A percentile compares a stretch with the other conserved stretches of the same genome.
Evolutionary conservation across 1,284 basidiomycete species (phyloP).

Genomic region (Cutaneotrichosporon sp.): DNA sequence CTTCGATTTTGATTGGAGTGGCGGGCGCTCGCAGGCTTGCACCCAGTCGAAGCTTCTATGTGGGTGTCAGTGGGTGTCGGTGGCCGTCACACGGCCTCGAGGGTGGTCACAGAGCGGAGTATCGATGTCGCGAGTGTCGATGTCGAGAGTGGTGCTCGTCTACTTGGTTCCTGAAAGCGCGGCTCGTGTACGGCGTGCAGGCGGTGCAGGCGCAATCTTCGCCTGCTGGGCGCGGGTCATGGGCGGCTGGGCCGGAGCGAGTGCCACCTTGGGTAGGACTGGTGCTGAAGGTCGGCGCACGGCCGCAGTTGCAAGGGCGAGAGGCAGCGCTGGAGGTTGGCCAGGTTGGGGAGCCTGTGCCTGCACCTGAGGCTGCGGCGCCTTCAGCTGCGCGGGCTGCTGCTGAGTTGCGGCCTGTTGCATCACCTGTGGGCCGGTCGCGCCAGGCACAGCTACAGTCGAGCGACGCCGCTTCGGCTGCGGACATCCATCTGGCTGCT

Average conservation of each 20-base stretch:
- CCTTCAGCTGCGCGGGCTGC: neutral
- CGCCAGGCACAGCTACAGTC: conserved; percentile 27
- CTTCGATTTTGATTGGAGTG: neutral
- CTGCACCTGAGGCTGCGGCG: conserved; percentile 1
- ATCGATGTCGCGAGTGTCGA: neutral
- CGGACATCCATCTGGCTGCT: conserved; percentile 43
- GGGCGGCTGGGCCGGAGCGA: neutral
- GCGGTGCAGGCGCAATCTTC: neutral
- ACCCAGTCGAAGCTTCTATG: neutral
- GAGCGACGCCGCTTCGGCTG: conserved; percentile 46
- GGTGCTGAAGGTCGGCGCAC: neutral
- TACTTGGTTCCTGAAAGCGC: conserved; percentile 4
- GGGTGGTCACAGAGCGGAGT: neutral
- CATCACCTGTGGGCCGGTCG: conserved; percentile 11
- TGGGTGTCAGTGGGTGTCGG: neutral
- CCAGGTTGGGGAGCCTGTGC: neutral
- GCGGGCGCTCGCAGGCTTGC: neutral
- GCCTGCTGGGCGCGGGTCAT: conserved; percentile 5
- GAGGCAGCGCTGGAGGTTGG: neutral
- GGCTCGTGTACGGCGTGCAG: neutral
- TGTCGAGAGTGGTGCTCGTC: conserved; percentile 1
- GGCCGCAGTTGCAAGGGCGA: neutral
- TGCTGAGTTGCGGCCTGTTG: neutral
- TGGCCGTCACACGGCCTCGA: neutral
- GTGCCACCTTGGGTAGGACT: neutral